phyloP scores from a whole-genome alignment of 208 protist species.

The Crithidia acanthocephali region DNA sequence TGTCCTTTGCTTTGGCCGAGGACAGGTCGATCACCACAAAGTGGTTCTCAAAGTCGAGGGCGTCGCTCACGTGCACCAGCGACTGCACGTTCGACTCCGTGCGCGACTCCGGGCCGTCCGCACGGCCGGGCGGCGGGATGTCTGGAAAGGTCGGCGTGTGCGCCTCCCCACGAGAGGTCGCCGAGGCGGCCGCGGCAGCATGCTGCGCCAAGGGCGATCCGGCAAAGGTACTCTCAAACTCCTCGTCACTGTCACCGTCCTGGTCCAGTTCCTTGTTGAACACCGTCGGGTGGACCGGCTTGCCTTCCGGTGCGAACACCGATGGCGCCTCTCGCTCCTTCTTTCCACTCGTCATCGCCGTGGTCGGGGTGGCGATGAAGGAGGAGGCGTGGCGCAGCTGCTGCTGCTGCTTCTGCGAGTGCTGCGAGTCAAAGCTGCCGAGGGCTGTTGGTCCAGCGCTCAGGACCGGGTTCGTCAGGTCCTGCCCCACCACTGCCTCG shows the following conservation, averaged over 20 bases:
- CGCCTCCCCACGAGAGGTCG: neutral
- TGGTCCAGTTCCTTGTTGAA: constrained; percentile 24
- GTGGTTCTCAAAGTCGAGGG: constrained; percentile 75
- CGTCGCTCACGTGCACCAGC: constrained; percentile 56
- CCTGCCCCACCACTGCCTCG: neutral
- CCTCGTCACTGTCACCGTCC: constrained; percentile 22
- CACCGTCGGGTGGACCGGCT: constrained; percentile 5
- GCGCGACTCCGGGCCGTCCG: neutral
- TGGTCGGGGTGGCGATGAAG: neutral
- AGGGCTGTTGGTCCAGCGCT: neutral
- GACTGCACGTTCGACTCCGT: constrained; percentile 12
- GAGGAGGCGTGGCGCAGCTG: neutral
- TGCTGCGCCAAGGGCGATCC: neutral
- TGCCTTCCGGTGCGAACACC: neutral
- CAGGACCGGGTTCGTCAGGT: neutral
- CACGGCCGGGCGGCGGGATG: neutral
- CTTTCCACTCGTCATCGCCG: neutral
- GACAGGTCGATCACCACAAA: constrained; percentile 84
- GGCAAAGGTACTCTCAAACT: constrained; percentile 11
- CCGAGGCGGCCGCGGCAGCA: neutral
- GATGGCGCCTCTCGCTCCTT: neutral
- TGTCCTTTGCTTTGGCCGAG: constrained; percentile 59
- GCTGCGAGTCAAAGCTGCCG: constrained; percentile 14
- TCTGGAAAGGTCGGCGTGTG: constrained; percentile 8
- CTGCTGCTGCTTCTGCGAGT: no score